phyloP scores from a whole-genome alignment of 2,329 filamentous ascomycete species.

The Fusarium proliferatum region DNA sequence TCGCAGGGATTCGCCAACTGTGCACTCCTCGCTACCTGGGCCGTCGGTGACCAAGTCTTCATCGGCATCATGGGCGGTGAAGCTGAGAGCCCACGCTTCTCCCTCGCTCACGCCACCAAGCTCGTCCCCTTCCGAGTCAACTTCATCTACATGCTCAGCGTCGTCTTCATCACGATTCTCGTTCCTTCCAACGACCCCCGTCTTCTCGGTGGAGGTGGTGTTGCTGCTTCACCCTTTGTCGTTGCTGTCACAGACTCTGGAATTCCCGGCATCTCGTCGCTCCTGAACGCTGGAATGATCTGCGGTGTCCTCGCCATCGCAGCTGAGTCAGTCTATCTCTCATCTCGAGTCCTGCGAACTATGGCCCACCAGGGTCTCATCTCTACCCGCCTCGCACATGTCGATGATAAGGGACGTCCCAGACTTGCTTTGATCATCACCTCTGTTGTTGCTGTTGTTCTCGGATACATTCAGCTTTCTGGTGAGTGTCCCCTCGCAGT shows the following conservation, averaged over 20 bases:
- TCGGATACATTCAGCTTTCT: conserved; percentile 27
- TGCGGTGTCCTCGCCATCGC: conserved; percentile 33
- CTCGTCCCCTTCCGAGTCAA: conserved; percentile 35
- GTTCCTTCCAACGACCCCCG: conserved; percentile 28
- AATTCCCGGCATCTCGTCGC: conserved; percentile 20
- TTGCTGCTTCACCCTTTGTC: conserved; percentile 34
- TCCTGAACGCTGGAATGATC: conserved; percentile 38
- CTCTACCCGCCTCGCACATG: not conserved
- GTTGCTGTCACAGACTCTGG: conserved; percentile 26
- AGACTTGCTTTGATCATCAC: conserved; percentile 27
- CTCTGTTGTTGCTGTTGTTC: not conserved
- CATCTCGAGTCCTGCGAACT: conserved; percentile 28
- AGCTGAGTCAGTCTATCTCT: conserved; percentile 25
- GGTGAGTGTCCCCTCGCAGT: not conserved
- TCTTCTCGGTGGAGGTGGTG: conserved; percentile 25
- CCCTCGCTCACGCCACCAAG: conserved; percentile 34
- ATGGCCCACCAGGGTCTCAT: conserved; percentile 30
- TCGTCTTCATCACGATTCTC: conserved; percentile 32
- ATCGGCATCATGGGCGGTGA: conserved; percentile 41
- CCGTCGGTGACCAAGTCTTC: conserved; percentile 38
- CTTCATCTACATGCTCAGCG: conserved; percentile 35
- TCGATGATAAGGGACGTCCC: conserved; percentile 20
- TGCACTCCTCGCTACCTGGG: conserved; percentile 35
- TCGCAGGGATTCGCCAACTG: conserved; percentile 32
- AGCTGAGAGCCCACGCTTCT: conserved; percentile 27